These are phyloP conservation scores for Brassica nigra DNA, from an alignment of 345 rosid species.

Conservation along the genomic window DNA sequence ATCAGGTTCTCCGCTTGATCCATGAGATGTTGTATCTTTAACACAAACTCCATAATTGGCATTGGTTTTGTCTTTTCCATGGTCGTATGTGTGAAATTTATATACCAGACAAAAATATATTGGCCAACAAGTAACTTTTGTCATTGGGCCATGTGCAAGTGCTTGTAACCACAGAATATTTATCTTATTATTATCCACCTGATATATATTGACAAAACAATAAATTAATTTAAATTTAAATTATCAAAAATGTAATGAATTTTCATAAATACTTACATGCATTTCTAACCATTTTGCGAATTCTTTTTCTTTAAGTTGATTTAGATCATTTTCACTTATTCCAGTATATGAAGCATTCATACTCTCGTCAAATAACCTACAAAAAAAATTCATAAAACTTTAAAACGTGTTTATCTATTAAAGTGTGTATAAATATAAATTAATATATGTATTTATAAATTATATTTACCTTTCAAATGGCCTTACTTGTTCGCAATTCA, in stretches of 20 bases:
- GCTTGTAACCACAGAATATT: background rate
- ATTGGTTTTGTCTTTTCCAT: background rate
- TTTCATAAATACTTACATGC: background rate
- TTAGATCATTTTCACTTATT: too few species aligned
- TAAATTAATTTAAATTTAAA: background rate
- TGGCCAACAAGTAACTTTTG: constrained; percentile 1
- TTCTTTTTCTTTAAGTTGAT: too few species aligned
- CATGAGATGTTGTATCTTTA: background rate
- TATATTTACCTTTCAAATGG: too few species aligned
- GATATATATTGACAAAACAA: background rate
- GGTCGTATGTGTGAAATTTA: too few species aligned
- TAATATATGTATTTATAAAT: too few species aligned
- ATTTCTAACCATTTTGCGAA: background rate
- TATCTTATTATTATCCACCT: background rate
- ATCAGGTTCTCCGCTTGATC: background rate
- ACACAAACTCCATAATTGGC: background rate
- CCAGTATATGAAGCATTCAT: too few species aligned
- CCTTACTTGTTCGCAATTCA: too few species aligned
- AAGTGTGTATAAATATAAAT: too few species aligned
- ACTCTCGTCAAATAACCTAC: too few species aligned
- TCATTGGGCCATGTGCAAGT: background rate
- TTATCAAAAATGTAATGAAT: background rate
- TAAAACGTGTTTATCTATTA: too few species aligned
- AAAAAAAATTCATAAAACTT: too few species aligned
- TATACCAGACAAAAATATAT: background rate